Evolutionary conservation across 1,284 basidiomycete genomes (phyloP), one percentile per base, ranked within the genome.

Genomic region (Cryptococcus neoformans): DNA sequence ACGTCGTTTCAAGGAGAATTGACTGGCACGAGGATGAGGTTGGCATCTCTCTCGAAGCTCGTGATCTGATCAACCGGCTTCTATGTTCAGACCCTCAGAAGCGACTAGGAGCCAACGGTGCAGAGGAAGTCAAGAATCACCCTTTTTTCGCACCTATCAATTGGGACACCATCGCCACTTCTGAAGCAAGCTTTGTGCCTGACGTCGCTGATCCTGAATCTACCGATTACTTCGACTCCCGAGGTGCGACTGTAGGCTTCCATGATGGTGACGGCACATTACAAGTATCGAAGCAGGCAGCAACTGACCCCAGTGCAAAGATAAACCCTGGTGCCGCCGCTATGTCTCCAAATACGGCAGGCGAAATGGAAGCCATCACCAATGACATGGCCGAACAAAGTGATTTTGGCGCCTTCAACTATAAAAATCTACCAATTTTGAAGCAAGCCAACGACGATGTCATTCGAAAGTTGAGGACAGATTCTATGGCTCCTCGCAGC

Each of bases 371-470:
- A 16, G 67, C 78, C 77, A 46, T 82, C 81, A 54, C 62, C 10
- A 65, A 69, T 34, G 68, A 70, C 36, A 83, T 66, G 4, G 51
- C 56, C 1, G 60, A 54, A 10, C 63, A 70, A 28, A 92, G 95
- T 66, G 95, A 98, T 68, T 99, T 99, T 78, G 96, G 96, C 36
- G 87, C 92, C 0, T 99, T 99, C 80, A 93, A 87, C 75, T 99
- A 94, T 84, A 98, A 98, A 82, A 99, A 99, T 70, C 76, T 98
- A 49, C 92, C 93, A 0, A 86, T 98, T 9, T 81, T 99, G 73
- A 99, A 99, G 80, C 93, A 98, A 77, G 93, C 92, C 21, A 99
- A 99, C 74, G 96, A 99, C 77, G 94, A 99, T 73, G 88, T 99
- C 64, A 96, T 99, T 68, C 86, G 92, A 57, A 95, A 96, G 78